These are phyloP conservation scores for Dianthus caryophyllus DNA, from an alignment of 148 eudicot genomes.

Conservation along the genomic window DNA sequence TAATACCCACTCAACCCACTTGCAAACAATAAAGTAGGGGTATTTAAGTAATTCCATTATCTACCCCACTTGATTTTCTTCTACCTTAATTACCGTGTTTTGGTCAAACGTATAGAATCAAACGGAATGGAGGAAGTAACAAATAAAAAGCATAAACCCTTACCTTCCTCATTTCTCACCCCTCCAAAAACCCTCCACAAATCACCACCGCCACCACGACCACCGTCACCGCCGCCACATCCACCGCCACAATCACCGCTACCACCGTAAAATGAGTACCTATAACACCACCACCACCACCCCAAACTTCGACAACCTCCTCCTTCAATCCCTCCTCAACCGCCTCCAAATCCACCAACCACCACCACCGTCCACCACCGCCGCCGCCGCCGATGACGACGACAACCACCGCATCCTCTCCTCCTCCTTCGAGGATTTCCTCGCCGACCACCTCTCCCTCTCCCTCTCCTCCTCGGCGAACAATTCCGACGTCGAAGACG, in stretches of 20 bases:
- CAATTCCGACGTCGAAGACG: conserved; percentile 31
- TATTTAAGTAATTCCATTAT: no score
- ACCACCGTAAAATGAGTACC: conserved; percentile 35
- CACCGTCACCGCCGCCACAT: conserved; percentile 38
- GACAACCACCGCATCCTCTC: conserved; percentile 28
- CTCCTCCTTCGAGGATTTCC: conserved; percentile 69
- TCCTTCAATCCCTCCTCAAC: conserved; percentile 73
- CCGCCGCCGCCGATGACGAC: not conserved
- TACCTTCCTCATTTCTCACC: not conserved
- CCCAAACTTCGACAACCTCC: conserved; percentile 73
- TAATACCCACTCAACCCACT: no score
- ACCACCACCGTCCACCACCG: conserved; percentile 16
- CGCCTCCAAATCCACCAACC: conserved; percentile 60
- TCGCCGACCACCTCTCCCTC: conserved; percentile 30
- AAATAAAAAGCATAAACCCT: conserved; percentile 20
- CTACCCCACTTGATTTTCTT: no score
- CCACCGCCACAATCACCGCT: conserved; percentile 1
- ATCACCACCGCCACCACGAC: not conserved
- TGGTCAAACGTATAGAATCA: no score
- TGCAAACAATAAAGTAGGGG: no score
- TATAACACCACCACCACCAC: conserved; percentile 43
- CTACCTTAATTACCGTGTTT: no score
- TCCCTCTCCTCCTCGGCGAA: conserved; percentile 14
- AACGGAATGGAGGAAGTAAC: no score
- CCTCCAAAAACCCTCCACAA: conserved; percentile 6